These are phyloP conservation scores for Boletus fagicola DNA, from an alignment of 768 basidiomycete species.

Conservation along the genomic window DNA sequence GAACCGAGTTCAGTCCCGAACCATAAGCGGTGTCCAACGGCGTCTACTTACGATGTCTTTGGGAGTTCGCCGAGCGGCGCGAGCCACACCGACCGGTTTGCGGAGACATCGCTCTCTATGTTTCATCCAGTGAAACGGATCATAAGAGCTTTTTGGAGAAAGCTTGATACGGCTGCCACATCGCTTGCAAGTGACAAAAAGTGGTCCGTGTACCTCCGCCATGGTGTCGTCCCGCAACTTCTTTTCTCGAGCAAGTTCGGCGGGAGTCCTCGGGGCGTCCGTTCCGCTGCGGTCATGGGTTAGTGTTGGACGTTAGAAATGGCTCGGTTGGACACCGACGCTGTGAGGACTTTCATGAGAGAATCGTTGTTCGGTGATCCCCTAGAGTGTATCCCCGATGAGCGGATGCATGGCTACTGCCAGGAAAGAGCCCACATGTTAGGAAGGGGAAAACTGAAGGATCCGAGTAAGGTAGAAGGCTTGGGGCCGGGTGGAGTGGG, in stretches of 20 bases:
- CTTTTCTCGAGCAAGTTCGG: constrained; percentile 50
- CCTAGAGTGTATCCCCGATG: constrained; percentile 25
- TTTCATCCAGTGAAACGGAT: constrained; percentile 65
- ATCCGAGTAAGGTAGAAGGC: neutral
- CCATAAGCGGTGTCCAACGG: neutral
- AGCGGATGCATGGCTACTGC: constrained; percentile 13
- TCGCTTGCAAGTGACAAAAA: constrained; percentile 52
- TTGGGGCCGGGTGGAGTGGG: neutral
- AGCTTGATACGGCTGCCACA: constrained; percentile 62
- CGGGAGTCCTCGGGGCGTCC: constrained; percentile 36
- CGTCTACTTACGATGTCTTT: constrained; percentile 26
- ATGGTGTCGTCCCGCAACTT: constrained; percentile 52
- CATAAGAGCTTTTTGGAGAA: constrained; percentile 63
- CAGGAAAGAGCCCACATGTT: constrained; percentile 24
- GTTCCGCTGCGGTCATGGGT: constrained; percentile 20
- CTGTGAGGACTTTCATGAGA: constrained; percentile 20
- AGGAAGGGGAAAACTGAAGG: neutral
- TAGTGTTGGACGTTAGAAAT: constrained; percentile 1
- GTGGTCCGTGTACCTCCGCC: constrained; percentile 49
- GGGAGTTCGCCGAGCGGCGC: constrained; percentile 12
- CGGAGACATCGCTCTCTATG: constrained; percentile 61
- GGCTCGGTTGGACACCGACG: constrained; percentile 17
- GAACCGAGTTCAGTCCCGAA: constrained; percentile 2
- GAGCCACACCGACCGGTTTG: constrained; percentile 32
- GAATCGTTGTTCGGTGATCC: constrained; percentile 24